Percentiles rank a stretch among this genome's conserved stretches.
phyloP scores from a whole-genome alignment of 169 alveolate species.

The Prorocentrum cordatum region DNA sequence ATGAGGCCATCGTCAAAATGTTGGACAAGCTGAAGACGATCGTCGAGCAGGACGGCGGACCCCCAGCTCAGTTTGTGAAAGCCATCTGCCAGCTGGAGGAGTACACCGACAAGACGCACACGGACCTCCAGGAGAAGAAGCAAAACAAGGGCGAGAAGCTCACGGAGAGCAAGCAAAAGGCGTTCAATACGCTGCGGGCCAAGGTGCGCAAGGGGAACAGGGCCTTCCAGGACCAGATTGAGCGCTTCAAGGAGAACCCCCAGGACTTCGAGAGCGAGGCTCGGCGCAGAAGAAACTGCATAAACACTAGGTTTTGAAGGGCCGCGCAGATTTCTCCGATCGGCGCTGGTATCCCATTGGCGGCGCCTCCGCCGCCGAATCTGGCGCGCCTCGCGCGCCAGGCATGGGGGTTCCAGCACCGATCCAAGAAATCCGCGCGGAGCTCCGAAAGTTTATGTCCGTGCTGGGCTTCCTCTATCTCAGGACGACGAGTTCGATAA shows the following conservation, averaged over 20 bases:
- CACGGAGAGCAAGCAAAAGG: conserved; percentile 42
- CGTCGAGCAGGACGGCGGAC: conserved; percentile 31
- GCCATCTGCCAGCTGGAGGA: conserved; percentile 46
- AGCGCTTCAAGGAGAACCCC: conserved; percentile 3
- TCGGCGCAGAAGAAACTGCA: no score
- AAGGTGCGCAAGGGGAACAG: conserved; percentile 49
- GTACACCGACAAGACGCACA: conserved; percentile 36
- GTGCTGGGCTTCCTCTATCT: no score
- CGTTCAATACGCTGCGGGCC: conserved; percentile 48
- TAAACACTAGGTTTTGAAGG: no score
- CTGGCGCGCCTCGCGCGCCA: no score
- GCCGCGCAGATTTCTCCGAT: no score
- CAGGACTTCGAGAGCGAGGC: conserved; percentile 42
- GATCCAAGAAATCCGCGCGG: no score
- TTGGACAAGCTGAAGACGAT: conserved; percentile 13
- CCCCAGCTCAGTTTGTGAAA: conserved; percentile 28
- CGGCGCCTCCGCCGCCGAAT: no score
- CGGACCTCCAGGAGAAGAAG: conserved; percentile 2
- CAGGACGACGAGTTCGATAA: no score
- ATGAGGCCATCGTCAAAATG: conserved; percentile 47
- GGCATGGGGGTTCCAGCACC: no score
- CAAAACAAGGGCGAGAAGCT: conserved; percentile 4
- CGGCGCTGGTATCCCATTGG: no score
- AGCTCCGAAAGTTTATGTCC: no score
- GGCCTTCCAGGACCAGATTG: conserved; percentile 2